These are phyloP conservation scores for Microdochium paspali DNA, from an alignment of 2,329 filamentous ascomycete species.

Conservation along the genomic window DNA sequence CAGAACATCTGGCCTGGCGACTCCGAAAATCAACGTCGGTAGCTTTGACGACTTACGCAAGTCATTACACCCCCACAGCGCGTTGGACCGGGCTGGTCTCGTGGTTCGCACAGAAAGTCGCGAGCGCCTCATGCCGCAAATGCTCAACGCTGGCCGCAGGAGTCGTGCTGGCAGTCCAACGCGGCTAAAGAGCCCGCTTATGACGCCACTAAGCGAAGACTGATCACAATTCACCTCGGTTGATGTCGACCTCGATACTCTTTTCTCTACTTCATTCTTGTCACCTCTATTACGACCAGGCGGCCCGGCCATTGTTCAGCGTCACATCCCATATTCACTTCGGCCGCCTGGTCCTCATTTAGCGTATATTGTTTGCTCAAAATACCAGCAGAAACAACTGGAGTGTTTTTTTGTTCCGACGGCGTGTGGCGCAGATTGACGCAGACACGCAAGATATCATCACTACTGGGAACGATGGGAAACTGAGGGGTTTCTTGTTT, in stretches of 20 bases:
- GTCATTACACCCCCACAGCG: slow-evolving; percentile 22
- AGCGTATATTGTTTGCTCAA: not conserved
- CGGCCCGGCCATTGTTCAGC: not conserved
- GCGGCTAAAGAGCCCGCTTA: slow-evolving; percentile 47
- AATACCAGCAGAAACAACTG: not conserved
- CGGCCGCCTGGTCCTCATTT: not conserved
- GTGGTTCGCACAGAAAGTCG: slow-evolving; percentile 78
- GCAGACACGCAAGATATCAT: no score
- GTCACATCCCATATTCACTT: not conserved
- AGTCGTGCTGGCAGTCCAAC: slow-evolving; percentile 50
- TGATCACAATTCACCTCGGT: slow-evolving; percentile 7
- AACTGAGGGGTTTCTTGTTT: no score
- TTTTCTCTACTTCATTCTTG: not conserved
- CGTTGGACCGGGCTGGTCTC: slow-evolving; percentile 60
- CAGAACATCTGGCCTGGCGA: slow-evolving; percentile 57
- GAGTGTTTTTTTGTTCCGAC: not conserved
- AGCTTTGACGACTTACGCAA: slow-evolving; percentile 37
- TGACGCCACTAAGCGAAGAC: slow-evolving; percentile 37
- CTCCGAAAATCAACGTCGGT: slow-evolving; percentile 49
- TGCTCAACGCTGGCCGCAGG: slow-evolving; percentile 46
- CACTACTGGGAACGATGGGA: no score
- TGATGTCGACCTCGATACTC: not conserved
- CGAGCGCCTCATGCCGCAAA: slow-evolving; percentile 59
- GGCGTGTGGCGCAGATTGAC: no score
- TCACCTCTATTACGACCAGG: not conserved